phyloP scores from a whole-genome alignment of 2,329 filamentous ascomycete genomes.

The Fusarium chuoi region DNA sequence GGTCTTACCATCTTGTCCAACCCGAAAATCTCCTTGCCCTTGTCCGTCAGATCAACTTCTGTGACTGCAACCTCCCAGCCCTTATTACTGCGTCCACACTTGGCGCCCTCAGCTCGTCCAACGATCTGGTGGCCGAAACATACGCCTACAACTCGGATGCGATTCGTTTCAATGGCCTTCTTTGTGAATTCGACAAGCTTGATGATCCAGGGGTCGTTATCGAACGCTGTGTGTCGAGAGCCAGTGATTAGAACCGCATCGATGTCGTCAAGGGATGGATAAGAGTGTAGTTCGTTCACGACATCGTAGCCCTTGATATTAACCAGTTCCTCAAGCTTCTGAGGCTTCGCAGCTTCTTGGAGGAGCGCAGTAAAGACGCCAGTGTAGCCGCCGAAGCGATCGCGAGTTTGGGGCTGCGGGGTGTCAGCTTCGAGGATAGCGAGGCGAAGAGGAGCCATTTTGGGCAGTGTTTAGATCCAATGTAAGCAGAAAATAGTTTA shows the following conservation, averaged over 20 bases:
- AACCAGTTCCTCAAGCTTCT: conserved; percentile 58
- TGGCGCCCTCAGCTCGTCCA: conserved; percentile 53
- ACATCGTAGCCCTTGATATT: conserved; percentile 76
- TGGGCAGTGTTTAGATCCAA: background rate
- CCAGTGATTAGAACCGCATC: conserved; percentile 89
- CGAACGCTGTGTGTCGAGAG: conserved; percentile 64
- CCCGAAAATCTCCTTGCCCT: conserved; percentile 54
- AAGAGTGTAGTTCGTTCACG: conserved; percentile 70
- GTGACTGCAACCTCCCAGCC: conserved; percentile 60
- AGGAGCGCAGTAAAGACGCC: conserved; percentile 74
- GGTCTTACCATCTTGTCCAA: conserved; percentile 48
- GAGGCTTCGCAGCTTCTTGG: conserved; percentile 59
- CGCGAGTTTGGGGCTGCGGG: conserved; percentile 71
- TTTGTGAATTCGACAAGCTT: conserved; percentile 53
- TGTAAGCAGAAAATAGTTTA: background rate
- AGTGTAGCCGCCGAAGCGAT: conserved; percentile 77
- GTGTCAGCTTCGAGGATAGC: conserved; percentile 91
- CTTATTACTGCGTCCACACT: conserved; percentile 51
- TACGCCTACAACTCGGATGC: conserved; percentile 71
- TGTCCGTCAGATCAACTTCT: conserved; percentile 51
- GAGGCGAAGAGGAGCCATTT: conserved; percentile 71
- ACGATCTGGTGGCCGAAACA: conserved; percentile 63
- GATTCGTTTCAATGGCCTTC: conserved; percentile 46
- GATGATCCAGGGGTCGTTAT: conserved; percentile 57
- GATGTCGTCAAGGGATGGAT: conserved; percentile 77